Evolutionary conservation across 305 asterid genomes (phyloP), one percentile per base, ranked within the genome.

Genomic region (Solanum aculeatissimum): DNA sequence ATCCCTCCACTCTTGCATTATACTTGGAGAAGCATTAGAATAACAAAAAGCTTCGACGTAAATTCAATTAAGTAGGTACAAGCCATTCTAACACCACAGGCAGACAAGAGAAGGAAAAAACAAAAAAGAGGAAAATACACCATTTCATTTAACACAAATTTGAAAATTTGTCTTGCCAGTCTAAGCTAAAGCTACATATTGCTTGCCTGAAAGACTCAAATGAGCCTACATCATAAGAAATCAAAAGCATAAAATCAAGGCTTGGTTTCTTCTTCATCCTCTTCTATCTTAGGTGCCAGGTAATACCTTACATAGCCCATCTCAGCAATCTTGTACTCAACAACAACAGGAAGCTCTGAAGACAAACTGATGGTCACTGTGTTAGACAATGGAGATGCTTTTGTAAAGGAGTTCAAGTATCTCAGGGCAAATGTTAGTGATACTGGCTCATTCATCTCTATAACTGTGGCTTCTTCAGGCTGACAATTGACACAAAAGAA

Each of bases 371-470:
- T 85, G 83, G 97, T 95, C 35, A 96, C 98, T 0, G 94, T 92
- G 90, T 72, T 92, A 0, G 98, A 96, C 88, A 96, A 83, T 1
- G 99, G 97, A 29, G 91, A 89, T 15, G 98, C 99, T 92, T 93
- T 96, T 3, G 98, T 92, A 88, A 95, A 95, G n/a, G 98, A 96
- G 91, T 95, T 96, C 87, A 96, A 87, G 66, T 95, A 94, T 90
- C 98, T 91, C 70, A 96, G 89, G 65, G 97, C 97, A 89, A 96
- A 96, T 1, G 98, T 93, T 87, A 96, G 70, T 0, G 98, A 93
- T 51, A 95, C 98, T 1, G 99, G 99, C 85, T 96, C 98, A 21
- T 95, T 93, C 98, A 96, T 96, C 91, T 96, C 98, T 18, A 96
- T 91, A 0, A 93, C 91, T 0, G 94, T 95, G 11, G 98, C 97